These are phyloP conservation scores for Durusdinium trenchii DNA, from an alignment of 73 alveolate species.

Conservation along the genomic window DNA sequence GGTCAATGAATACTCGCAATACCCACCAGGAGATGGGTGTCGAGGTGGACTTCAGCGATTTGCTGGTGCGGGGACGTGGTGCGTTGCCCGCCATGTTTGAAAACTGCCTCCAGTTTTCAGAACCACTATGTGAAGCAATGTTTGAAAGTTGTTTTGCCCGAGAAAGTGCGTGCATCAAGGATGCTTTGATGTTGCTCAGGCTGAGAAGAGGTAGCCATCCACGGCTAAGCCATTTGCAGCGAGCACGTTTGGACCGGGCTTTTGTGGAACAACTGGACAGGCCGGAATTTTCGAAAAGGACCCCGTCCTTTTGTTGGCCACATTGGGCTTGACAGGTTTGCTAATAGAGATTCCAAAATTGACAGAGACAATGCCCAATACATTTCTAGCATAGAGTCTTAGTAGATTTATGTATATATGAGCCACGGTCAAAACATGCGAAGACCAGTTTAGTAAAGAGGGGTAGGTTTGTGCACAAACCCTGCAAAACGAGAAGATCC, in stretches of 20 bases:
- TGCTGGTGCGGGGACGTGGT: slow-evolving; percentile 52
- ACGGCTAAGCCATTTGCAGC: slow-evolving; percentile 8
- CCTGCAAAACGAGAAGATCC: neutral
- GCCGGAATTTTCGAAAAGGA: neutral
- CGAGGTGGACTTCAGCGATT: slow-evolving; percentile 6
- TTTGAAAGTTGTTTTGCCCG: too few relatives aligned
- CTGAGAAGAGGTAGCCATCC: neutral
- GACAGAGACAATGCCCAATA: neutral
- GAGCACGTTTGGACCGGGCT: slow-evolving; percentile 46
- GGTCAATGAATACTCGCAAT: too few relatives aligned
- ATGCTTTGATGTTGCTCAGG: neutral
- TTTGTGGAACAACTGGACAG: slow-evolving; percentile 39
- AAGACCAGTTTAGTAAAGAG: too few relatives aligned
- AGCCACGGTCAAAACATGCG: too few relatives aligned
- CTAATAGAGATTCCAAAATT: neutral
- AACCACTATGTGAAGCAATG: too few relatives aligned
- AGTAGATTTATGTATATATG: neutral
- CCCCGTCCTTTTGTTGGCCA: neutral
- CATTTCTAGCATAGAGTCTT: neutral
- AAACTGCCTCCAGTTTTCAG: too few relatives aligned
- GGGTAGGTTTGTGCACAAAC: neutral
- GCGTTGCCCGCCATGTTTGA: neutral
- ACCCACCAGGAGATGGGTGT: slow-evolving; percentile 49
- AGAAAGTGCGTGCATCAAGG: too few relatives aligned
- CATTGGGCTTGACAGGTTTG: neutral